Conservation (phyloP, 495 filamentous ascomycete genomes). For the Xylaria flabelliformis region DNA sequence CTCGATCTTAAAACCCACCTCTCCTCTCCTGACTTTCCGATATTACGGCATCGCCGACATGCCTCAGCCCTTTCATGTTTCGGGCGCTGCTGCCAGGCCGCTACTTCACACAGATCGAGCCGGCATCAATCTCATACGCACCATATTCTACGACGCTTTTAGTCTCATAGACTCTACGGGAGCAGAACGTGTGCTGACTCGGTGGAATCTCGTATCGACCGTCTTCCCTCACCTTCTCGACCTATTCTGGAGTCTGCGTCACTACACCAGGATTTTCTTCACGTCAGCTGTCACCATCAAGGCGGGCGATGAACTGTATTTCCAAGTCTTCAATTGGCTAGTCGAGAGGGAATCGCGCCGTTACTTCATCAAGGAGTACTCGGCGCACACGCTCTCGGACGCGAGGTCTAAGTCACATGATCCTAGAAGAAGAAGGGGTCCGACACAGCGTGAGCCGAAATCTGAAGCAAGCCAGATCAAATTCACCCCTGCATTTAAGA, state of each 20-base stretch:
- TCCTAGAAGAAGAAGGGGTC: not conserved
- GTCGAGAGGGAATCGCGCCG: conserved; percentile 23
- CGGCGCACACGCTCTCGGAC: conserved; percentile 34
- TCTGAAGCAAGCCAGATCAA: conserved; percentile 39
- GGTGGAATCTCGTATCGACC: not conserved
- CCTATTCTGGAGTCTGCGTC: conserved; percentile 6
- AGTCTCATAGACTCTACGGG: not conserved
- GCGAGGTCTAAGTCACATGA: conserved; percentile 31
- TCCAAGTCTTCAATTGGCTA: conserved; percentile 46
- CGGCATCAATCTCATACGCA: conserved; percentile 1
- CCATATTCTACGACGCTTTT: not conserved
- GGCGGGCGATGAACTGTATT: conserved; percentile 42
- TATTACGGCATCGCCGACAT: not conserved
- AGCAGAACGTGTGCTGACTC: not conserved
- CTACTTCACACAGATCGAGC: not conserved
- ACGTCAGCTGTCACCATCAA: conserved; percentile 44
- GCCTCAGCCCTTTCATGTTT: conserved; percentile 17
- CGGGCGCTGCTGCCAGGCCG: conserved; percentile 15
- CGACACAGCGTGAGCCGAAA: conserved; percentile 26
- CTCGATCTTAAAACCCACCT: not conserved
- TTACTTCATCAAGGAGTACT: conserved; percentile 33
- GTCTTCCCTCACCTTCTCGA: conserved; percentile 11
- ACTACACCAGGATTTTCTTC: conserved; percentile 33
- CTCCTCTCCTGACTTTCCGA: not conserved
- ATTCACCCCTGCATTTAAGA: conserved; percentile 46